Percentiles rank a stretch among this genome's conserved stretches.
These are phyloP conservation scores for Oldenlandia corymbosa DNA, from an alignment of 257 asterid genomes.

Conservation along the genomic window DNA sequence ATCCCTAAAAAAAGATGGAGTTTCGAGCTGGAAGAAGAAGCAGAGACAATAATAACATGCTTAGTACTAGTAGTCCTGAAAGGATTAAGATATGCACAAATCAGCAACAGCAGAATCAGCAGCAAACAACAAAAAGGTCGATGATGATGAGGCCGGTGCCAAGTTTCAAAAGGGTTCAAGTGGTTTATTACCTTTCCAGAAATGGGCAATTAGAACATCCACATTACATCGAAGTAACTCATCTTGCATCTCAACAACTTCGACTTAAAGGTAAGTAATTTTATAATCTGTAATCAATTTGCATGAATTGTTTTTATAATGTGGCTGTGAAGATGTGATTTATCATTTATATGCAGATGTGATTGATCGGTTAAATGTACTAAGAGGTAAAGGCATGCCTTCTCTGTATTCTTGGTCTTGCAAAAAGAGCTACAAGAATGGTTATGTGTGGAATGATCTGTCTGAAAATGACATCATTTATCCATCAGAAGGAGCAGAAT, in stretches of 20 bases:
- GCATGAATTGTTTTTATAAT: too few relatives aligned
- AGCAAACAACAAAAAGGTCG: not conserved
- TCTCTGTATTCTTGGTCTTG: conserved; percentile 94
- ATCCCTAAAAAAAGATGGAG: conserved; percentile 24
- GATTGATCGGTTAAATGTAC: conserved; percentile 53
- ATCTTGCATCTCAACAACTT: conserved; percentile 60
- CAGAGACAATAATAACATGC: too few relatives aligned
- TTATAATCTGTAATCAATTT: too few relatives aligned
- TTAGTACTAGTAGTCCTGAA: conserved; percentile 39
- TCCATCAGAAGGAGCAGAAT: conserved; percentile 83
- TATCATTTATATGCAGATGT: conserved; percentile 64
- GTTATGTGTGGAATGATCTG: conserved; percentile 89
- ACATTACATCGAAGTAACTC: conserved; percentile 72
- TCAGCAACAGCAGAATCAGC: not conserved
- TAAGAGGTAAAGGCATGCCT: conserved; percentile 85
- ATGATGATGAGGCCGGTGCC: conserved; percentile 32
- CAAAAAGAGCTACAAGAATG: conserved; percentile 93
- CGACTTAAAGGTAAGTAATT: conserved; percentile 83
- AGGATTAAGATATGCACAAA: conserved; percentile 22
- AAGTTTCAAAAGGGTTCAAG: conserved; percentile 57
- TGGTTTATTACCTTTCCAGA: conserved; percentile 76
- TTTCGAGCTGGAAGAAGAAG: conserved; percentile 24
- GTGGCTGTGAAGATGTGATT: too few relatives aligned
- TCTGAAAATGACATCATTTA: conserved; percentile 57
- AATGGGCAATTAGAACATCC: conserved; percentile 93